A percentile compares a stretch with the other conserved stretches of the same genome.
Conservation (phyloP, 441 rosid species). For the Jatropha multifida region DNA sequence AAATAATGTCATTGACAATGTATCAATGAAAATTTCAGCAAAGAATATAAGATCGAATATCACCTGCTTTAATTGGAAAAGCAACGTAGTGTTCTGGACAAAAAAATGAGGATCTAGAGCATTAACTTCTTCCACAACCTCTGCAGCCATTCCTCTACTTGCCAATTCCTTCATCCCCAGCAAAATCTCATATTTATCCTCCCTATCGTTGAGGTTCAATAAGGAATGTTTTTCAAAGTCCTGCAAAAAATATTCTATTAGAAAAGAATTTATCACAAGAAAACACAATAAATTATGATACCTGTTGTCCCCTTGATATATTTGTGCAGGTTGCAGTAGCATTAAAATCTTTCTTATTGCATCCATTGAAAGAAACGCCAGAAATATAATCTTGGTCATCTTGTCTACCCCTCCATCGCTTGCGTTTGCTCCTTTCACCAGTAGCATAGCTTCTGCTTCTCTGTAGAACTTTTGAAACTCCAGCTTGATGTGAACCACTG, state of each 20-base stretch:
- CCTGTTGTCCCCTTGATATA: slow-evolving; percentile 40
- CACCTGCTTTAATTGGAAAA: slow-evolving; percentile 93
- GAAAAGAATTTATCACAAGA: slow-evolving; percentile 8
- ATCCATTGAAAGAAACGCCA: slow-evolving; percentile 40
- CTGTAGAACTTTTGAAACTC: slow-evolving; percentile 38
- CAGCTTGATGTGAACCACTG: slow-evolving; percentile 61
- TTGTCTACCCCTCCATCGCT: slow-evolving; percentile 86
- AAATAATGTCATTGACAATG: background rate
- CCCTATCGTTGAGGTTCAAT: slow-evolving; percentile 27
- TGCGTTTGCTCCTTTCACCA: slow-evolving; percentile 81
- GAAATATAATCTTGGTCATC: slow-evolving; percentile 50
- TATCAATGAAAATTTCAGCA: background rate
- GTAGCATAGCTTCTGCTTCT: slow-evolving; percentile 50
- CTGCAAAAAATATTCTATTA: slow-evolving; percentile 32
- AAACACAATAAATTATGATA: slow-evolving; percentile 22
- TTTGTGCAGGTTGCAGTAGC: slow-evolving; percentile 25
- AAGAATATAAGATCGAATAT: slow-evolving; percentile 8
- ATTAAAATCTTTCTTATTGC: slow-evolving; percentile 39
- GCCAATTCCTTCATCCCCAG: slow-evolving; percentile 80
- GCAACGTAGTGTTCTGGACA: slow-evolving; percentile 59
- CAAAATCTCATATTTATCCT: slow-evolving; percentile 65
- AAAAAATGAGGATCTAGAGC: slow-evolving; percentile 70
- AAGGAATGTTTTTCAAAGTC: slow-evolving; percentile 30
- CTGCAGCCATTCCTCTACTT: slow-evolving; percentile 81
- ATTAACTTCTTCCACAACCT: slow-evolving; percentile 74